Evolutionary conservation across 495 filamentous ascomycete genomes (phyloP).

Genomic region (Penicillium lividum): DNA sequence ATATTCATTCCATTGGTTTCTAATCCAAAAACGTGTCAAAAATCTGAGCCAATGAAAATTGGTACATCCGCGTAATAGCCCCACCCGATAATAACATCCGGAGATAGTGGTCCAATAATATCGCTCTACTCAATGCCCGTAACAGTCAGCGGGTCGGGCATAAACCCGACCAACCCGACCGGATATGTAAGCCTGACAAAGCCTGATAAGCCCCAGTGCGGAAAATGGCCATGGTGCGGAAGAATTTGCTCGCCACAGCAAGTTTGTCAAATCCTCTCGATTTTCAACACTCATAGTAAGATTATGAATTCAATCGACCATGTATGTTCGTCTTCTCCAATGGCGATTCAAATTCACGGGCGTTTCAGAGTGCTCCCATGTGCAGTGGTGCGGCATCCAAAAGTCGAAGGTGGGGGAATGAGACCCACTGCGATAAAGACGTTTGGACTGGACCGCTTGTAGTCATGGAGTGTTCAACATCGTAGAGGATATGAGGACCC

Average conservation of each 20-base stretch:
- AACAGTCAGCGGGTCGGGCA: background rate
- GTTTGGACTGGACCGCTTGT: too few species aligned
- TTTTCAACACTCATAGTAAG: too few species aligned
- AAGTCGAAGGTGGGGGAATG: too few species aligned
- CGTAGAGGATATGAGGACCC: too few species aligned
- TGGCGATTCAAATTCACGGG: too few species aligned
- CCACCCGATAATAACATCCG: background rate
- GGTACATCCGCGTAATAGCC: background rate
- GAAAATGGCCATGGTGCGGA: background rate
- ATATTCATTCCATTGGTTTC: background rate
- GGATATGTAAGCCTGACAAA: background rate
- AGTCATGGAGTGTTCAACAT: too few species aligned
- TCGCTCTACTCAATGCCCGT: background rate
- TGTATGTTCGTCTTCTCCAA: too few species aligned
- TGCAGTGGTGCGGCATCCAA: too few species aligned
- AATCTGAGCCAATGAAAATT: background rate
- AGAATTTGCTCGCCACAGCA: background rate
- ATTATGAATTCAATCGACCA: too few species aligned
- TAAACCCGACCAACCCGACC: background rate
- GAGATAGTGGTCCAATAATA: background rate
- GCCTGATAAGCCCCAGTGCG: background rate
- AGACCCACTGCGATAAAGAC: too few species aligned
- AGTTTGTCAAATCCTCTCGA: too few species aligned
- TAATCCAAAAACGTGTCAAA: background rate
- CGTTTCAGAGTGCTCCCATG: too few species aligned